Conservation (phyloP, 139 green algal species). For the Tetradesmus lagerheimii region DNA sequence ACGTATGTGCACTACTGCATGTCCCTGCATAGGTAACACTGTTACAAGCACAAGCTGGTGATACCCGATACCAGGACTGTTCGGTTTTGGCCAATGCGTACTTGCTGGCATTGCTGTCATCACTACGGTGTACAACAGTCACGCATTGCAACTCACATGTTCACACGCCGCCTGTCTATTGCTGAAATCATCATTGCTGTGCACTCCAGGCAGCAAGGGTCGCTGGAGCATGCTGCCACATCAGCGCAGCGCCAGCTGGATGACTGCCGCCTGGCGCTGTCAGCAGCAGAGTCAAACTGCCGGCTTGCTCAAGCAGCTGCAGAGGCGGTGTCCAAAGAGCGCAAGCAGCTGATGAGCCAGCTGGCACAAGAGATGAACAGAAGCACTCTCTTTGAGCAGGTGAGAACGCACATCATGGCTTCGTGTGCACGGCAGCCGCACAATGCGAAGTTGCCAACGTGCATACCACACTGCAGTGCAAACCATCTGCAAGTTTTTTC, state of each 20-base stretch:
- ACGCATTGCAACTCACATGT: background rate
- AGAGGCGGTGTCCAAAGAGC: slow-evolving; percentile 6
- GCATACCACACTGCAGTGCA: too few species aligned
- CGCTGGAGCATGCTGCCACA: slow-evolving; percentile 31
- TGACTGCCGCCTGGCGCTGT: background rate
- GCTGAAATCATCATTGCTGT: background rate
- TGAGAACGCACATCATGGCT: background rate
- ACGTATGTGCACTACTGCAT: too few species aligned
- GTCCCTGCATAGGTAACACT: background rate
- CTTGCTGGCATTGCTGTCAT: background rate
- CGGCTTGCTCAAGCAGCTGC: background rate
- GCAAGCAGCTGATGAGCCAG: slow-evolving; percentile 16
- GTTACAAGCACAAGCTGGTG: background rate
- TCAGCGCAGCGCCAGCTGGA: slow-evolving; percentile 28
- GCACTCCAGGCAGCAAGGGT: slow-evolving; percentile 32
- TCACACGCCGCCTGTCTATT: background rate
- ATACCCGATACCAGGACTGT: too few species aligned
- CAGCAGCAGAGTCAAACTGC: slow-evolving; percentile 18
- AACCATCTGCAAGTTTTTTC: too few species aligned
- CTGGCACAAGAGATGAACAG: slow-evolving; percentile 33
- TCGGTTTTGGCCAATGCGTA: background rate
- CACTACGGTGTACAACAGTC: background rate
- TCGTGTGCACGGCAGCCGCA: background rate
- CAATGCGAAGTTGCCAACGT: background rate
- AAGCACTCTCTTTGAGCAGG: slow-evolving; percentile 17